Evolutionary conservation across 441 rosid species (phyloP).

Genomic region (Aleurites moluccanus): DNA sequence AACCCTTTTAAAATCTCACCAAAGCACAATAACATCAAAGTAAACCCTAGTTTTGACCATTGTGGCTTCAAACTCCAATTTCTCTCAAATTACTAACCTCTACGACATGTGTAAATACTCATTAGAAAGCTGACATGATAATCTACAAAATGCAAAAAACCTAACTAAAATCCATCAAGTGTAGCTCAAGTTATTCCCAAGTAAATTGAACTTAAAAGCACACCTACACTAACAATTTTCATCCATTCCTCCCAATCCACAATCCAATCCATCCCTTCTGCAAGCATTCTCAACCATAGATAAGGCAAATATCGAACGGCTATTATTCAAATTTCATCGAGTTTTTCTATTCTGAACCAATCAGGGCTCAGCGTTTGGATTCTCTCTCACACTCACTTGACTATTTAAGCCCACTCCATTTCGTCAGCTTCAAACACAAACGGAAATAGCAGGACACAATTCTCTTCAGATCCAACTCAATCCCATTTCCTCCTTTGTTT

Average conservation of each 20-base stretch:
- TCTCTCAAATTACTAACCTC: constrained; percentile 15
- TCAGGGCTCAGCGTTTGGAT: constrained; percentile 42
- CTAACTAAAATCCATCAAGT: constrained; percentile 27
- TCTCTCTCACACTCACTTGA: constrained; percentile 36
- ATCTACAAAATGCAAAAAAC: constrained; percentile 31
- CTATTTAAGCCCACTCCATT: constrained; percentile 58
- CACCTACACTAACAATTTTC: constrained; percentile 44
- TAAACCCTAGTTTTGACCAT: constrained; percentile 47
- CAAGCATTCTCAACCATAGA: constrained; percentile 42
- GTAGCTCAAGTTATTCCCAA: constrained; percentile 32
- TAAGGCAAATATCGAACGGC: constrained; percentile 53
- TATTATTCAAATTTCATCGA: constrained; percentile 47
- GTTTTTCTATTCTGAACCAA: constrained; percentile 42
- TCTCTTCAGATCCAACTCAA: constrained; percentile 18
- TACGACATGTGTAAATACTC: constrained; percentile 13
- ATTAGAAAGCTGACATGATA: constrained; percentile 52
- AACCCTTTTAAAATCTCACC: constrained; percentile 28
- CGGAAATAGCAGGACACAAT: neutral
- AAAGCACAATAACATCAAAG: constrained; percentile 31
- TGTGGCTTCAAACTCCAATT: constrained; percentile 34
- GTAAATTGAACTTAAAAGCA: constrained; percentile 55
- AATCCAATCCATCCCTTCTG: constrained; percentile 25
- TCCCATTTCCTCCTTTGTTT: neutral
- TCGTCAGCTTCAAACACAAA: constrained; percentile 20
- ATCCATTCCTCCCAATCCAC: constrained; percentile 22